These are phyloP conservation scores for Delphinella strobiligena DNA, from an alignment of 2,329 filamentous ascomycete genomes.

Conservation along the genomic window DNA sequence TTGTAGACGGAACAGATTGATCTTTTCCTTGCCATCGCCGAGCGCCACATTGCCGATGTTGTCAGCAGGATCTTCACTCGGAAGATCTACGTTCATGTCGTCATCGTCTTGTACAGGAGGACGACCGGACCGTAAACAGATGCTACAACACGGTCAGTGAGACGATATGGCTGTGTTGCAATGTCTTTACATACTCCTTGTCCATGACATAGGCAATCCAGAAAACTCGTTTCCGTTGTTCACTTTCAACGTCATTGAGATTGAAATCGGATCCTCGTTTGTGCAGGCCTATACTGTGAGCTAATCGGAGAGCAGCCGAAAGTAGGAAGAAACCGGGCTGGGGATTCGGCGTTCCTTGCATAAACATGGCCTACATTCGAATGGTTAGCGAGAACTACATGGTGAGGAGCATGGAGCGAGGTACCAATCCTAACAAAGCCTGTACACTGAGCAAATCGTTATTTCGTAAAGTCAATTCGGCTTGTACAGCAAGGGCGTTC, in stretches of 20 bases:
- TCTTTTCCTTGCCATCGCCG: constrained; percentile 76
- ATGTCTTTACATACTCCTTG: constrained; percentile 43
- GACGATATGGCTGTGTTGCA: too few species aligned
- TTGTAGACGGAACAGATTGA: constrained; percentile 90
- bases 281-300: constrained; percentile 90
- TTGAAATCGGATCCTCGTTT: constrained; percentile 89
- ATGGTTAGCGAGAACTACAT: constrained; percentile 9
- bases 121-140: constrained; percentile 59
- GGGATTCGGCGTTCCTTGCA: constrained; percentile 92
- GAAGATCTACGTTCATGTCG: constrained; percentile 92
- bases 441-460: constrained; percentile 92
- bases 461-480: constrained; percentile 89
- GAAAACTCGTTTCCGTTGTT: constrained; percentile 71
- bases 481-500: constrained; percentile 87
- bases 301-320: constrained; percentile 76
- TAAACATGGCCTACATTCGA: constrained; percentile 56
- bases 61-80: constrained; percentile 78
- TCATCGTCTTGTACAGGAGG: constrained; percentile 64
- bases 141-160: constrained; percentile 27
- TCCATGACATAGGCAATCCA: constrained; percentile 68
- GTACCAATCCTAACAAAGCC: constrained; percentile 75
- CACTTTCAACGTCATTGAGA: constrained; percentile 83
- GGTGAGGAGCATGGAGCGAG: constrained; percentile 9
- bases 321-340: constrained; percentile 88
- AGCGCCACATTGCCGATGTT: constrained; percentile 91